phyloP scores from a whole-genome alignment of 2,329 filamentous ascomycete genomes.

The Aureobasidium mangrovei region DNA sequence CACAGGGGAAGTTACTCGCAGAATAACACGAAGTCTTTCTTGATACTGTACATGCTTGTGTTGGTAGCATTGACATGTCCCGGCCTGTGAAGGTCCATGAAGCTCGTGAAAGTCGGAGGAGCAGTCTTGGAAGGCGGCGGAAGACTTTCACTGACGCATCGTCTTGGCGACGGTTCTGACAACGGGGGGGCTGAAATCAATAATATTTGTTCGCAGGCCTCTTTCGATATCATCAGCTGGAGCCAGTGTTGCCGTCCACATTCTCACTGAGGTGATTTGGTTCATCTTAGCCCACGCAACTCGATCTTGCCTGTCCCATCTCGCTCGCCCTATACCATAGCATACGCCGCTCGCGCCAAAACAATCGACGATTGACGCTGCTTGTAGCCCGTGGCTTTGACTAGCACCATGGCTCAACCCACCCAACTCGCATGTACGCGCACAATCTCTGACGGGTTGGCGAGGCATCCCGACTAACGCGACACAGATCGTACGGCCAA shows the following conservation, averaged over 20 bases:
- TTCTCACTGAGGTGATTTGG: slow-evolving; percentile 8
- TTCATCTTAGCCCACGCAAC: slow-evolving; percentile 14
- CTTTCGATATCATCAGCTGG: slow-evolving; percentile 2
- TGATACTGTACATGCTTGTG: too few species aligned
- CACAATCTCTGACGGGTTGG: neutral
- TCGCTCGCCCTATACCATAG: neutral
- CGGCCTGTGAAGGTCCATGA: too few species aligned
- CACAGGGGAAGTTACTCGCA: neutral
- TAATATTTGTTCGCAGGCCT: neutral
- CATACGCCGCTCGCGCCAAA: slow-evolving; percentile 1
- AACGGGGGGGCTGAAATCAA: neutral
- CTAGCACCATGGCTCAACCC: slow-evolving; percentile 81
- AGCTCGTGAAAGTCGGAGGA: too few species aligned
- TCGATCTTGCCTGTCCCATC: slow-evolving; percentile 9
- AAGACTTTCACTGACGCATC: too few species aligned
- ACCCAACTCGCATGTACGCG: slow-evolving; percentile 81
- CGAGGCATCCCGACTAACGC: slow-evolving; percentile 8
- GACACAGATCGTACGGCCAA: slow-evolving; percentile 77
- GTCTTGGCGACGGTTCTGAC: neutral
- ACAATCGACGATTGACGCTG: neutral
- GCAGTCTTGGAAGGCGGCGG: too few species aligned
- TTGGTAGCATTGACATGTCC: too few species aligned
- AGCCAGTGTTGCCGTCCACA: slow-evolving; percentile 12
- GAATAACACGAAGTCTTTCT: neutral
- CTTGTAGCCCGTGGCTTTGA: slow-evolving; percentile 24